Conservation (phyloP, 139 green algal species). For the Chlamydomonas urium region DNA sequence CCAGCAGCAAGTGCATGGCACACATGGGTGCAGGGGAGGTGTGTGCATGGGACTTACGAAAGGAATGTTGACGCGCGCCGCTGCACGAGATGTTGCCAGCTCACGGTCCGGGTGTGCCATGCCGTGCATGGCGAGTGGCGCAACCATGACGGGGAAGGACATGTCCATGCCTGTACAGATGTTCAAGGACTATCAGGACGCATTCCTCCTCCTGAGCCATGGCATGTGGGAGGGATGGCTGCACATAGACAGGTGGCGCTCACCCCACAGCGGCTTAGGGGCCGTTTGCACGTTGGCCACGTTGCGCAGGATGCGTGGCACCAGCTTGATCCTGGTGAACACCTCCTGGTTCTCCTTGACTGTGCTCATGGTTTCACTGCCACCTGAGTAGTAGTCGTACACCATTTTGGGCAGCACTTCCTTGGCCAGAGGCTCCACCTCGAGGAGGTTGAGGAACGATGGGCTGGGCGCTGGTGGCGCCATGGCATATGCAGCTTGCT, state of each 20-base stretch:
- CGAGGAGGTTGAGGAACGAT: conserved; percentile 1
- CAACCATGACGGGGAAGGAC: conserved; percentile 66
- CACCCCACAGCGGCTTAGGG: conserved; percentile 48
- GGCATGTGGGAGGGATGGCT: background rate
- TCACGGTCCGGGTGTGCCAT: conserved; percentile 72
- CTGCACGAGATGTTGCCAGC: conserved; percentile 48
- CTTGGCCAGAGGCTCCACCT: background rate
- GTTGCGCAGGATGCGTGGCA: conserved; percentile 61
- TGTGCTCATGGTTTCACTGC: conserved; percentile 41
- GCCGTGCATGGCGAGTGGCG: conserved; percentile 81
- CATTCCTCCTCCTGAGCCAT: too few relatives aligned
- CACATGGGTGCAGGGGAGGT: too few relatives aligned
- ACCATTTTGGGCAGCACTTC: background rate
- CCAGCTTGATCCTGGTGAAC: conserved; percentile 45
- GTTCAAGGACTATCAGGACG: too few relatives aligned
- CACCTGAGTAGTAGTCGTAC: conserved; percentile 42
- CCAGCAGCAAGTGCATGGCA: too few relatives aligned
- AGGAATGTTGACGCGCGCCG: conserved; percentile 32
- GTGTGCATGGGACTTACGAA: too few relatives aligned
- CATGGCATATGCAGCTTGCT: too few relatives aligned
- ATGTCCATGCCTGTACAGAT: conserved; percentile 42
- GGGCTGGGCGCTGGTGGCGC: too few relatives aligned
- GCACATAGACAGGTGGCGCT: background rate
- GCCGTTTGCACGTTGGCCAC: conserved; percentile 53
- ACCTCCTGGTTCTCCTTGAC: conserved; percentile 44